Conservation (phyloP, 305 asterid genomes). For the Solanum hybrid region DNA sequence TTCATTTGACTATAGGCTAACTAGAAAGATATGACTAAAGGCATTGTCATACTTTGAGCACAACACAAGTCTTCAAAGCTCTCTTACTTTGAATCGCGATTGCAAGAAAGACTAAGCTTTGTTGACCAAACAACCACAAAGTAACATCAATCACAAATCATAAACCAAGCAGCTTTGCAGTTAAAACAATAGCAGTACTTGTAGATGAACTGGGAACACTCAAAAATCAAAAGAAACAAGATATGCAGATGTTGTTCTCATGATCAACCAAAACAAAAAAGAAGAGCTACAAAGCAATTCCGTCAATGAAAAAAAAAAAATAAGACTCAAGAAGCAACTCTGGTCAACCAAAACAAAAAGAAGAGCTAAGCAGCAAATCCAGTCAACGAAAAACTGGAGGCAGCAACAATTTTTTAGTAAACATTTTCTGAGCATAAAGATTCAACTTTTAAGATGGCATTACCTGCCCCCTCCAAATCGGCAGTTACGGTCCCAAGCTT, state of each 20-base stretch:
- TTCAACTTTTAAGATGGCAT: slow-evolving; percentile 20
- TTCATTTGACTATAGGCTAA: neutral
- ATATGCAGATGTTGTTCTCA: neutral
- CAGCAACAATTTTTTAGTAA: neutral
- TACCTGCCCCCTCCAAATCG: slow-evolving; percentile 95
- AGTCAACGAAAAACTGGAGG: neutral
- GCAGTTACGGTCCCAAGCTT: slow-evolving; percentile 98
- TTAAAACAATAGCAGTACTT: neutral
- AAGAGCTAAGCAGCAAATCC: neutral
- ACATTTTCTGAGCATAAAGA: neutral
- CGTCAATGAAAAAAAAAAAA: neutral
- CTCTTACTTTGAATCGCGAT: neutral
- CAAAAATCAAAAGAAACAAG: neutral
- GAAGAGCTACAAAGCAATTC: neutral
- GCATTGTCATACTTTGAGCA: neutral
- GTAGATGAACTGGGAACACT: neutral
- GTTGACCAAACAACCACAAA: neutral
- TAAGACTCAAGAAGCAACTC: neutral
- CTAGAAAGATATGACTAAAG: neutral
- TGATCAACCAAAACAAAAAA: slow-evolving; percentile 1
- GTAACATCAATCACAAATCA: neutral
- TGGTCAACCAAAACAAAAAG: neutral
- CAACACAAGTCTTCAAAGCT: neutral
- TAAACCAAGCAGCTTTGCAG: neutral
- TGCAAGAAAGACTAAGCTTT: neutral